Evolutionary conservation across 2,329 filamentous ascomycete species (phyloP).

Genomic region (Pestalotiopsis sp.): DNA sequence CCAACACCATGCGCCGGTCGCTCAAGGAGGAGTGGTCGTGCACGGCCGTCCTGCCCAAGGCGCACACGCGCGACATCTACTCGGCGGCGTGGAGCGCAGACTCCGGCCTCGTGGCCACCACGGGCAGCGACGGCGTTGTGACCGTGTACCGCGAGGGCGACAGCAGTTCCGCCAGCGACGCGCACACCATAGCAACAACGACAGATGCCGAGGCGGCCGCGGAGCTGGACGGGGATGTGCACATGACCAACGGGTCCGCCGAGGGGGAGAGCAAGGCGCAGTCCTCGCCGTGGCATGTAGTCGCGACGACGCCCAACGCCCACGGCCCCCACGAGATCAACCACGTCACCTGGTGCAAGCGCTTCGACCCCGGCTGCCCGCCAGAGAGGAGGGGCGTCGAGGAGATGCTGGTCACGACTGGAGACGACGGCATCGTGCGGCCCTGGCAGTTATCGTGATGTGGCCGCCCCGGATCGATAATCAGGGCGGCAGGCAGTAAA

Average conservation of each 20-base stretch:
- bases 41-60: conserved; percentile 70
- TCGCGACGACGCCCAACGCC: conserved; percentile 69
- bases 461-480: too few species aligned
- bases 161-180: conserved; percentile 12
- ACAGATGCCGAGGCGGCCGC: conserved; percentile 24
- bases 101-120: conserved; percentile 79
- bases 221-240: conserved; percentile 32
- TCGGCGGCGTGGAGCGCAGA: conserved; percentile 78
- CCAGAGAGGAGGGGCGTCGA: conserved; percentile 57
- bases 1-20: conserved; percentile 83
- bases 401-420: conserved; percentile 87
- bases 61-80: conserved; percentile 82
- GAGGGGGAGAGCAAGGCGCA: conserved; percentile 26
- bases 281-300: conserved; percentile 61
- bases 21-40: conserved; percentile 83
- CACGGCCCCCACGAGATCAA: conserved; percentile 96
- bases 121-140: conserved; percentile 82
- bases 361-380: conserved; percentile 63
- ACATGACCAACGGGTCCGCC: conserved; percentile 25
- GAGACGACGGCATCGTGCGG: conserved; percentile 86
- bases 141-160: conserved; percentile 67
- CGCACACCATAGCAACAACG: background rate
- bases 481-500: too few species aligned
- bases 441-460: conserved; percentile 67
- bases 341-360: conserved; percentile 82